Percentiles rank a stretch among this genome's conserved stretches.
phyloP scores from a whole-genome alignment of 768 basidiomycete genomes.

The Pisolithus orientalis region DNA sequence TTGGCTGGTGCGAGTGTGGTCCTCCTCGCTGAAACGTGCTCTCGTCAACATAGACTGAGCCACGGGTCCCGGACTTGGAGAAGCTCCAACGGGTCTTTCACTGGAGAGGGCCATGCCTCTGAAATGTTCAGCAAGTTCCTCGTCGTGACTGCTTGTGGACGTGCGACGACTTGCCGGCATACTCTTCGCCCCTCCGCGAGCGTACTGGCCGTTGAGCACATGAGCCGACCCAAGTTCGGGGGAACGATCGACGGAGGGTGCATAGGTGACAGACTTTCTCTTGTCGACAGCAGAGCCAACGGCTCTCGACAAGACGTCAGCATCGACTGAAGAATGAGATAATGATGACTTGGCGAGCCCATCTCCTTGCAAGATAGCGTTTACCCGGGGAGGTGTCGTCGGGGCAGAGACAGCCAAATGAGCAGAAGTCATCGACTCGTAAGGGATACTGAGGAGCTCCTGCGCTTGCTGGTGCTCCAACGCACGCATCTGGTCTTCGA shows the following conservation, averaged over 20 bases:
- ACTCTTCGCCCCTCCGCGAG: constrained; percentile 78
- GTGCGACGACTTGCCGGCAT: constrained; percentile 91
- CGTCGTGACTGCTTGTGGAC: constrained; percentile 82
- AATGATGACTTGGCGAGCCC: constrained; percentile 36
- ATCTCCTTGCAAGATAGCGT: constrained; percentile 61
- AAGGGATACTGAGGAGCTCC: constrained; percentile 72
- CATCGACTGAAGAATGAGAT: constrained; percentile 50
- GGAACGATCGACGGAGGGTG: constrained; percentile 68
- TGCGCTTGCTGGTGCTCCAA: constrained; percentile 89
- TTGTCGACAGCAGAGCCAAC: constrained; percentile 71
- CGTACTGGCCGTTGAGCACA: constrained; percentile 46
- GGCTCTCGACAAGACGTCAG: constrained; percentile 59
- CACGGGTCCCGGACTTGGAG: constrained; percentile 47
- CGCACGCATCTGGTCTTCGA: constrained; percentile 94
- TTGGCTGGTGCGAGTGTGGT: constrained; percentile 52
- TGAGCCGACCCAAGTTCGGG: constrained; percentile 52
- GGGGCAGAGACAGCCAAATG: constrained; percentile 86
- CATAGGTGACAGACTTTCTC: constrained; percentile 83
- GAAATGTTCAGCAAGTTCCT: constrained; percentile 71
- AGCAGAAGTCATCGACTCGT: constrained; percentile 48
- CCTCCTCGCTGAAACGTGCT: constrained; percentile 52
- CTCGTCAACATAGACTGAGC: constrained; percentile 50
- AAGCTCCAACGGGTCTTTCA: constrained; percentile 51
- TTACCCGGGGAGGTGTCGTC: constrained; percentile 80
- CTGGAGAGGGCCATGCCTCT: constrained; percentile 65